Evolutionary conservation across 306 rosid genomes (phyloP), one percentile per base, ranked within the genome.

Genomic region (Sesbania bispinosa): DNA sequence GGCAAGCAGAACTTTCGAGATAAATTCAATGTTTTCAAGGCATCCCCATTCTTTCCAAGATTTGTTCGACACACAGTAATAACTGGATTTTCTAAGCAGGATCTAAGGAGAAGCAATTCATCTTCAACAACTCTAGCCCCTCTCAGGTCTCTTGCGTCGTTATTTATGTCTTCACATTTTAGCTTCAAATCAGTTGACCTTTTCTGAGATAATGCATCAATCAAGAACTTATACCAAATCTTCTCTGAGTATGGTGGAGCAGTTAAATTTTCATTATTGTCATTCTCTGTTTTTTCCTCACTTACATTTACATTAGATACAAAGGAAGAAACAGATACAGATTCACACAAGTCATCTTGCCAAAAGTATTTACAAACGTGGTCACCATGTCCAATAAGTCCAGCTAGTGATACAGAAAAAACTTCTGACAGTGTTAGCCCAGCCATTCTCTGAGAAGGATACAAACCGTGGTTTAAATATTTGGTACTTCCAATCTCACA

Each of bases 351-450:
- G 55, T 85, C 85, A 61, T 83, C 86, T 77, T 80, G 90, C 77
- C 86, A 79, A 67, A 90, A 80, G 85, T 78, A 73, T 67, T 86
- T 84, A 54, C 67, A 88, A 47, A 94, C 78, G 77, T 78, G 96
- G 80, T 94, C 96, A 45, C 98, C 90, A 20, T 94, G 80, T 55
- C 94, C 96, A 78, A 94, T 65, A 68, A 90, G 90, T 82, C 92
- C 98, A 53, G 88, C 85, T 68, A 94, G 80, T 16, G 98, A 90
- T 62, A 94, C 82, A 52, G 87, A 88, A 78, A 94, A 90, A 66
- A 85, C 77, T 81, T 94, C 98, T 3, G 96, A 86, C 84, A 94
- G 72, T 0, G 98, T 86, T 67, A 90, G 78, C 78, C 88, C 93
- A 6, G 90, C 82, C 71, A 86, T 62, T 62, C 81, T 84, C 62